Evolutionary conservation across 495 filamentous ascomycete species (phyloP).

Genomic region (Symbiotaphrina buchneri): DNA sequence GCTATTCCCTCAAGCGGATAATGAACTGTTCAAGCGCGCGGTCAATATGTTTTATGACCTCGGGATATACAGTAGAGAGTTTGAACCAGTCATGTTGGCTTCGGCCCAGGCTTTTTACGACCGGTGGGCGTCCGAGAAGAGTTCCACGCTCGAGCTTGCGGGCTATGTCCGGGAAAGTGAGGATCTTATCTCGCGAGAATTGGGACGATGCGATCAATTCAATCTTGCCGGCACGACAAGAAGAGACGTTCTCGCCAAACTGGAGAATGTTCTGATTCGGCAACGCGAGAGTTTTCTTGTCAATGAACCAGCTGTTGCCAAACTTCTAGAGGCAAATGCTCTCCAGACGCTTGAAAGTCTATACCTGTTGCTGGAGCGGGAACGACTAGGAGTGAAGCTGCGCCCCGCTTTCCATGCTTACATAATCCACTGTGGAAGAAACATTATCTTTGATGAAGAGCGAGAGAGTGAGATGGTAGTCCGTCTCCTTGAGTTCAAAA

Average conservation of each 20-base stretch:
- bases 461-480: constrained; percentile 73
- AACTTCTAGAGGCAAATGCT: constrained; percentile 42
- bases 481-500: constrained; percentile 62
- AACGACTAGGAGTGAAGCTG: constrained; percentile 37
- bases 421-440: constrained; percentile 51
- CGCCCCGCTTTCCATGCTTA: constrained; percentile 52
- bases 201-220: constrained; percentile 49
- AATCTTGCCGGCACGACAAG: constrained; percentile 66
- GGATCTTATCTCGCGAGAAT: constrained; percentile 43
- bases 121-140: constrained; percentile 39
- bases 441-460: constrained; percentile 58
- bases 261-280: constrained; percentile 44
- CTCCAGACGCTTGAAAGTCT: constrained; percentile 46
- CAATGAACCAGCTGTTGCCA: constrained; percentile 33
- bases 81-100: constrained; percentile 52
- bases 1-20: constrained; percentile 16
- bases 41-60: constrained; percentile 66
- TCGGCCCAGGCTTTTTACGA: constrained; percentile 40
- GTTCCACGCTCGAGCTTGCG: constrained; percentile 30
- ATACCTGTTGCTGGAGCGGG: constrained; percentile 48
- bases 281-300: constrained; percentile 38
- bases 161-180: constrained; percentile 47
- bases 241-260: constrained; percentile 41
- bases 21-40: constrained; percentile 35
- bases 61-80: constrained; percentile 49